Conservation (phyloP, 257 asterid genomes). For the Jasminum sambac region DNA sequence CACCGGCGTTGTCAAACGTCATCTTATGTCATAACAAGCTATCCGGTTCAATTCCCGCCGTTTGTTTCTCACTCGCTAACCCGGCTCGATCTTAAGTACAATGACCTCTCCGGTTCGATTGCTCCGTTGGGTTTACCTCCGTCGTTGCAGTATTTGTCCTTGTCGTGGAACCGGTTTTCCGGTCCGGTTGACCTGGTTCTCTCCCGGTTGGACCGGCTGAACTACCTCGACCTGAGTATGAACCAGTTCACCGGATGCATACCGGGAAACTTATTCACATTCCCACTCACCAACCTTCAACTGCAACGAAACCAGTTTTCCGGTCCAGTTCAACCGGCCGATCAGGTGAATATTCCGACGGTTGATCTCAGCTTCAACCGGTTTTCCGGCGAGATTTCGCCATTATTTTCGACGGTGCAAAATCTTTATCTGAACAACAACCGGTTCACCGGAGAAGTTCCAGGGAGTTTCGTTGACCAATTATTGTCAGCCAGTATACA, state of each 20-base stretch:
- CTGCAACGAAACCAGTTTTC: constrained; percentile 69
- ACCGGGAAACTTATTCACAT: constrained; percentile 53
- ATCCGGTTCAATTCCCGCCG: constrained; percentile 64
- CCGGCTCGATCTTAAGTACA: constrained; percentile 79
- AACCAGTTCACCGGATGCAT: constrained; percentile 75
- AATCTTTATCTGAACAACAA: constrained; percentile 76
- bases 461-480: constrained; percentile 70
- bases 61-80: constrained; percentile 56
- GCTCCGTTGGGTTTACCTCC: constrained; percentile 58
- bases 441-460: constrained; percentile 85
- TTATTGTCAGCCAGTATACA: constrained; percentile 57
- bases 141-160: constrained; percentile 64
- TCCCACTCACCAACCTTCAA: constrained; percentile 66
- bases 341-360: constrained; percentile 57
- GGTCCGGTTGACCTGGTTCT: constrained; percentile 66
- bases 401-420: constrained; percentile 71
- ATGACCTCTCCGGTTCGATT: constrained; percentile 67
- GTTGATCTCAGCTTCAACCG: constrained; percentile 90
- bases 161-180: constrained; percentile 70
- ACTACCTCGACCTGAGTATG: constrained; percentile 70
- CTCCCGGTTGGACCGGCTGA: constrained; percentile 48
- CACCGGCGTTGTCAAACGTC: constrained; percentile 66
- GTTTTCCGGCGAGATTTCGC: constrained; percentile 70
- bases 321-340: constrained; percentile 60
- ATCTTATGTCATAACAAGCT: constrained; percentile 70